phyloP scores from a whole-genome alignment of 1,139 yeast species.

The Entelexis sorbosivorans region DNA sequence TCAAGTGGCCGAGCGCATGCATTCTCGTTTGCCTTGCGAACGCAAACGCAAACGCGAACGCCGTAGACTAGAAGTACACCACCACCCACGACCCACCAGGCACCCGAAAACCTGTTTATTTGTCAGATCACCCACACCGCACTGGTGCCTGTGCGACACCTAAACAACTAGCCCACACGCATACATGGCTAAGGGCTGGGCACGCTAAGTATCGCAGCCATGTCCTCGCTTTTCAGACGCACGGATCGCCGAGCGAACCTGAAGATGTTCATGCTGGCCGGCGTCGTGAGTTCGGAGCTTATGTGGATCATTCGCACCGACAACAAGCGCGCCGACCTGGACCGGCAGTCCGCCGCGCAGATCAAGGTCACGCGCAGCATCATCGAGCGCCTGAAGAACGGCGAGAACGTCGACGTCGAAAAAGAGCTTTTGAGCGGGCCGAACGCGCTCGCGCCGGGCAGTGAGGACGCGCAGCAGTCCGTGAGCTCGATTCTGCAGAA shows the following conservation, averaged over 20 bases:
- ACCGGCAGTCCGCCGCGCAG: conserved; percentile 19
- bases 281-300: conserved; percentile 23
- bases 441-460: background rate
- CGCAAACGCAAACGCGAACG: too few relatives aligned
- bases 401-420: conserved; percentile 22
- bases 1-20: too few relatives aligned
- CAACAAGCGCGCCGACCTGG: conserved; percentile 18
- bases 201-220: background rate
- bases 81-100: too few relatives aligned
- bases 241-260: conserved; percentile 10
- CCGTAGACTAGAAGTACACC: too few relatives aligned
- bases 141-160: background rate
- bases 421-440: conserved; percentile 16
- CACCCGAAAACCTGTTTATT: too few relatives aligned
- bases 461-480: conserved; percentile 11
- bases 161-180: background rate
- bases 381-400: conserved; percentile 15
- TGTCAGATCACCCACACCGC: too few relatives aligned
- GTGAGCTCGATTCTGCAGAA: conserved; percentile 15
- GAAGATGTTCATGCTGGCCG: conserved; percentile 19
- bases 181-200: background rate
- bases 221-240: conserved; percentile 3
- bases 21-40: too few relatives aligned
- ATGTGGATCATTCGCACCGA: conserved; percentile 23
- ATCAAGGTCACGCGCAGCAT: conserved; percentile 14